Evolutionary conservation across 208 protist genomes (phyloP).

Genomic region (Trichomonas vaginalis): DNA sequence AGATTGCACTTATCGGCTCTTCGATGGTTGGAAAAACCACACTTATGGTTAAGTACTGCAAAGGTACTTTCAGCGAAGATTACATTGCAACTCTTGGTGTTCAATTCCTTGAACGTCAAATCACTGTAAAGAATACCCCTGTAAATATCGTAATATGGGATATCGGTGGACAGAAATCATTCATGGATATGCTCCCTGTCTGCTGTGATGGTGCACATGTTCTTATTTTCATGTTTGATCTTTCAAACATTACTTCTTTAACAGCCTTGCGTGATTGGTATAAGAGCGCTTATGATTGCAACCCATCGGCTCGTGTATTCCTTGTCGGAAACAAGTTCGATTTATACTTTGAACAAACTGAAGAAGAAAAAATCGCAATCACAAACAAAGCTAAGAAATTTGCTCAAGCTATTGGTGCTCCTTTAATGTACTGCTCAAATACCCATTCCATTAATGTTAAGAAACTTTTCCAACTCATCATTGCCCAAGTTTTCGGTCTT

Average conservation of each 20-base stretch:
- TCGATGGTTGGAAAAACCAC: conserved; percentile 36
- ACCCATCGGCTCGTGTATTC: not conserved
- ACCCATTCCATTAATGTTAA: not conserved
- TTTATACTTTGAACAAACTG: not conserved
- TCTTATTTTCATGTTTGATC: conserved; percentile 12
- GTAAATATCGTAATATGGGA: conserved; percentile 16
- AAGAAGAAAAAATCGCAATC: not conserved
- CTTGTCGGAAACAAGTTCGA: conserved; percentile 15
- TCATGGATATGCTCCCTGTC: conserved; percentile 3
- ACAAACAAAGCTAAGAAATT: conserved; percentile 9
- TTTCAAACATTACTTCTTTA: not conserved
- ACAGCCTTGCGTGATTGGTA: not conserved
- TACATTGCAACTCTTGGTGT: conserved; percentile 45
- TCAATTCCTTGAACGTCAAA: not conserved
- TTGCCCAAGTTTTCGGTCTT: not conserved
- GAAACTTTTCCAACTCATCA: not conserved
- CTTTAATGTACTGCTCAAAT: not conserved
- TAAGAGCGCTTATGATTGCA: not conserved
- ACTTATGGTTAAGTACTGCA: conserved; percentile 48
- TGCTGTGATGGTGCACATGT: not conserved
- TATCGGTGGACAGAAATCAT: not conserved
- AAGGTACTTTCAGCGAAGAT: conserved; percentile 42
- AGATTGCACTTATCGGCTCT: not conserved
- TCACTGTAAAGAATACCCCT: not conserved
- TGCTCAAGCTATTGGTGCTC: not conserved